Conservation (phyloP, 1,139 yeast genomes). For the Taphrina sp. region DNA sequence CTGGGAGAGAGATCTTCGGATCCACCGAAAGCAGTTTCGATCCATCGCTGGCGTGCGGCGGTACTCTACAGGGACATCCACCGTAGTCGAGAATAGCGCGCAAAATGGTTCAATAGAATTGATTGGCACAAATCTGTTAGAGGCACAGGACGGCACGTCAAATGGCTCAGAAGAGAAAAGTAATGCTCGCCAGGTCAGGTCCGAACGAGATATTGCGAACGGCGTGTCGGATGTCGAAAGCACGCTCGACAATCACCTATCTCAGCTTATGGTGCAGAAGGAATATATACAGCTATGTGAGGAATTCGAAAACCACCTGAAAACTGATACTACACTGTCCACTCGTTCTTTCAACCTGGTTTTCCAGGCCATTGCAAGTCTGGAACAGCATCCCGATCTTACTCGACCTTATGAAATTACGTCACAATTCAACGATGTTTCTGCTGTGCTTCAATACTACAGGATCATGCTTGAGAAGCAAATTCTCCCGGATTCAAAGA, state of each 20-base stretch:
- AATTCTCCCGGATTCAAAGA: conserved; percentile 3
- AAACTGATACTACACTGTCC: background rate
- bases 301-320: background rate
- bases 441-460: conserved; percentile 6
- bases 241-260: background rate
- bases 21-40: conserved; percentile 19
- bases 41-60: conserved; percentile 23
- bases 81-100: background rate
- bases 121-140: background rate
- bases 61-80: conserved; percentile 21
- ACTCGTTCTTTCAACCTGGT: conserved; percentile 6
- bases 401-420: background rate
- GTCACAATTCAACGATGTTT: background rate
- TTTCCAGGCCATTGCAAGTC: background rate
- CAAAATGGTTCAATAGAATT: background rate
- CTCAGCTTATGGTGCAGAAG: background rate
- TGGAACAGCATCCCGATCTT: background rate
- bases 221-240: background rate
- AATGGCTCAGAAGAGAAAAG: too few relatives aligned
- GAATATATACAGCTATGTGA: background rate
- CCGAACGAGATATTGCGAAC: background rate
- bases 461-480: conserved; percentile 19
- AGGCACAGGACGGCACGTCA: background rate
- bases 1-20: conserved; percentile 5
- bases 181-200: too few relatives aligned